phyloP scores from a whole-genome alignment of 371 early-diverging fungal genomes.

The Lichtheimia ornata region DNA sequence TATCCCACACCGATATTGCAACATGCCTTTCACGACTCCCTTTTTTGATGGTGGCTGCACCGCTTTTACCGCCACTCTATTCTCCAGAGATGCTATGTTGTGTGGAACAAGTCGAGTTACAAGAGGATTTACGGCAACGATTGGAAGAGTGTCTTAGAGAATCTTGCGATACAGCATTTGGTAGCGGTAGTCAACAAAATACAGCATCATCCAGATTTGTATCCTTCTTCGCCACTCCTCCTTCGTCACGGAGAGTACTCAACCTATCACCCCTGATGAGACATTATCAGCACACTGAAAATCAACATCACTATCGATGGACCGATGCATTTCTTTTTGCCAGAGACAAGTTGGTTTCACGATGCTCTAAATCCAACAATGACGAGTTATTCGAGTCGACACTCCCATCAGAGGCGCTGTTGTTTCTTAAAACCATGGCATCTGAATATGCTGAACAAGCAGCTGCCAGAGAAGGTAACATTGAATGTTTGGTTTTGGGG shows the following conservation, averaged over 20 bases:
- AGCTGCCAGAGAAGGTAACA: slow-evolving; percentile 8
- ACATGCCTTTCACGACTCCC: slow-evolving; percentile 28
- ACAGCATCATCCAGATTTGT: slow-evolving; percentile 15
- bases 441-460: slow-evolving; percentile 27
- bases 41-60: slow-evolving; percentile 17
- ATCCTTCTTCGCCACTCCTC: slow-evolving; percentile 26
- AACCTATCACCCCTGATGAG: slow-evolving; percentile 5
- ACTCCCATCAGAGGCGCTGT: slow-evolving; percentile 25
- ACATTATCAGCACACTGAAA: not conserved
- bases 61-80: slow-evolving; percentile 11
- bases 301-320: slow-evolving; percentile 19
- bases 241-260: slow-evolving; percentile 9
- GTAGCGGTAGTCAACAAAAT: not conserved
- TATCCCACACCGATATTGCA: slow-evolving; percentile 17
- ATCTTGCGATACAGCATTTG: slow-evolving; percentile 29
- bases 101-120: slow-evolving; percentile 43
- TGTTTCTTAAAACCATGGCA: slow-evolving; percentile 32
- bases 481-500: not conserved
- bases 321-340: slow-evolving; percentile 38
- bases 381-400: slow-evolving; percentile 6
- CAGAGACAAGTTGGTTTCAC: slow-evolving; percentile 39
- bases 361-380: slow-evolving; percentile 20
- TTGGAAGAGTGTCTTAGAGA: slow-evolving; percentile 24
- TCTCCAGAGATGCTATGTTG: slow-evolving; percentile 29
- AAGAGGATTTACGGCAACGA: slow-evolving; percentile 36